Evolutionary conservation across 352 stramenopile genomes (phyloP).

Genomic region (Pythium plurisporium): DNA sequence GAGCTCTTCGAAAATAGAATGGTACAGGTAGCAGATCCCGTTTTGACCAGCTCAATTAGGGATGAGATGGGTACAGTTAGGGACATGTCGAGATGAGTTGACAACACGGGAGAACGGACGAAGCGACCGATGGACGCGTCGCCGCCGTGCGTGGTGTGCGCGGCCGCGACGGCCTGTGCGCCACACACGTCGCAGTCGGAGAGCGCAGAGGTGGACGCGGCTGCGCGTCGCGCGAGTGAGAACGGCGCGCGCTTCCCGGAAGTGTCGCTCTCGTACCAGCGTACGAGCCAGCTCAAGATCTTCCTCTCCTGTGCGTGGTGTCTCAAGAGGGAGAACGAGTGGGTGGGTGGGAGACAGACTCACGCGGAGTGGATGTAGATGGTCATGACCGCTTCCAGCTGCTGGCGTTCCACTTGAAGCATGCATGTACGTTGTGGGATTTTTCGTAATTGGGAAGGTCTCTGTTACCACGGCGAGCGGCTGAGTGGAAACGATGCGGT

Average conservation of each 20-base stretch:
- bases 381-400: conserved; percentile 72
- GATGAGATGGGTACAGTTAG: not conserved
- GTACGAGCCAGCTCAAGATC: conserved; percentile 53
- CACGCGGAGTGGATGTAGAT: no score
- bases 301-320: conserved; percentile 59
- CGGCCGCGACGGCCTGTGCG: not conserved
- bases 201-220: not conserved
- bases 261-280: conserved; percentile 29
- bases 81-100: not conserved
- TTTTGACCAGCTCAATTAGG: not conserved
- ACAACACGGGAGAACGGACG: not conserved
- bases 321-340: not conserved
- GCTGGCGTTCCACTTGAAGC: conserved; percentile 65
- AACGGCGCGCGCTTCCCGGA: not conserved
- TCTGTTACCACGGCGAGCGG: no score
- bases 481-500: no score
- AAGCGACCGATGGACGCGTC: not conserved
- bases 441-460: no score
- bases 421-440: conserved; percentile 33
- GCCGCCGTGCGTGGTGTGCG: conserved; percentile 11
- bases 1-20: no score
- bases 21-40: no score
- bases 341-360: no score
- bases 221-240: not conserved
- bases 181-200: conserved; percentile 10